Percentiles rank a stretch among this genome's conserved stretches.
Conservation (phyloP, 306 rosid species). For the Trifolium dubium region DNA sequence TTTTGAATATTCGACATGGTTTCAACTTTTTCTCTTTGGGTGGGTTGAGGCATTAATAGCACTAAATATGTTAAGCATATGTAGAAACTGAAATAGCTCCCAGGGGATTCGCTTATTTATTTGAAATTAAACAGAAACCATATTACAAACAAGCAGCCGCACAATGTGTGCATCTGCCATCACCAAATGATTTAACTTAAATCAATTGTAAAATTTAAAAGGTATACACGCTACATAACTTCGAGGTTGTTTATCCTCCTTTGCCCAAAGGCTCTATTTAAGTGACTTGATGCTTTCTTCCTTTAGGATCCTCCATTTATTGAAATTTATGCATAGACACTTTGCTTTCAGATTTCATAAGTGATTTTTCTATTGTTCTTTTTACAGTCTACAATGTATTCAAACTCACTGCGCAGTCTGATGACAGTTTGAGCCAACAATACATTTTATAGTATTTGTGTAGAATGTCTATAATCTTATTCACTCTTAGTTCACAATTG, state of each 20-base stretch:
- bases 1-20: background rate
- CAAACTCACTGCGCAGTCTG: background rate
- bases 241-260: background rate
- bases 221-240: too few relatives aligned
- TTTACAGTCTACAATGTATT: slow-evolving; percentile 7
- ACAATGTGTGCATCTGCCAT: background rate
- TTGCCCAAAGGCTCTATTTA: background rate
- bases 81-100: background rate
- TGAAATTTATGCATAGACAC: background rate
- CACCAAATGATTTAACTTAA: background rate
- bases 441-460: too few relatives aligned
- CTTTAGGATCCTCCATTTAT: background rate
- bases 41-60: background rate
- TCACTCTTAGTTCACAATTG: background rate
- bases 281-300: too few relatives aligned
- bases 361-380: slow-evolving; percentile 2
- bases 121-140: background rate
- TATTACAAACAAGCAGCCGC: background rate
- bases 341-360: background rate
- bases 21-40: background rate
- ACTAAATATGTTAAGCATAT: background rate
- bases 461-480: too few relatives aligned
- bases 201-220: background rate
- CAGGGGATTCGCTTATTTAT: background rate
- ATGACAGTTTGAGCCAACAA: background rate